Conservation (phyloP, 208 protist species). For the Trypanosoma boissoni region DNA sequence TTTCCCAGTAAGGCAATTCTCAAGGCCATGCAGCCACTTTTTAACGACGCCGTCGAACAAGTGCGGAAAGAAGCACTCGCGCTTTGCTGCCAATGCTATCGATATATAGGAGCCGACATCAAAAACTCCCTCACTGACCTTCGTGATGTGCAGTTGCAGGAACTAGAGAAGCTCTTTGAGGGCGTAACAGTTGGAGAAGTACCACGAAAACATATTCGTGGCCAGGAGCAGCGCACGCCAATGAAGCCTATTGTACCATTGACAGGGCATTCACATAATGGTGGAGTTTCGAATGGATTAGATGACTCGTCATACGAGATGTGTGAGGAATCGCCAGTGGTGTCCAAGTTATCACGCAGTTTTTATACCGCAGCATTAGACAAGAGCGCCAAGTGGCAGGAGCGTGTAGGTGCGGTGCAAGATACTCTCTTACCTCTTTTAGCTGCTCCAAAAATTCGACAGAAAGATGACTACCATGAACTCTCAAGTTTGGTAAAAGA, state of each 20-base stretch:
- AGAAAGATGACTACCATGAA: conserved; percentile 87
- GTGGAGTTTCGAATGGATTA: conserved; percentile 27
- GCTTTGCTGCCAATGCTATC: conserved; percentile 85
- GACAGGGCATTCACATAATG: neutral
- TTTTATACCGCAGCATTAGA: conserved; percentile 73
- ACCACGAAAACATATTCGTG: conserved; percentile 29
- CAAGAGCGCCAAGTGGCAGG: conserved; percentile 75
- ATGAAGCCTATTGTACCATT: conserved; percentile 9
- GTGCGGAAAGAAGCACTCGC: conserved; percentile 67
- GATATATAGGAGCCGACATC: conserved; percentile 69
- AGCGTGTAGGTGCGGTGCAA: conserved; percentile 62
- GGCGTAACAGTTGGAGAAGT: conserved; percentile 26
- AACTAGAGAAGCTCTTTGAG: conserved; percentile 79
- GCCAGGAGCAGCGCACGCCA: conserved; percentile 10
- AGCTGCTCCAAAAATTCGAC: conserved; percentile 47
- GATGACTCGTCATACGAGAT: conserved; percentile 54
- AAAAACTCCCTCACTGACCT: conserved; percentile 71
- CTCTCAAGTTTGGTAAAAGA: conserved; percentile 62
- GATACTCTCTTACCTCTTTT: conserved; percentile 66
- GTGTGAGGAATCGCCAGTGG: conserved; percentile 56
- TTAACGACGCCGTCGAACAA: conserved; percentile 76
- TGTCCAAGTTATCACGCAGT: conserved; percentile 63
- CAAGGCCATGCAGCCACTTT: conserved; percentile 75
- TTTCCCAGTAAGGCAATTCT: conserved; percentile 68
- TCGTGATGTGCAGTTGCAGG: conserved; percentile 81